Percentiles rank a stretch among this genome's conserved stretches.
Evolutionary conservation across 108 stramenopile genomes (phyloP).

Genomic region (Skeletonema potamos): DNA sequence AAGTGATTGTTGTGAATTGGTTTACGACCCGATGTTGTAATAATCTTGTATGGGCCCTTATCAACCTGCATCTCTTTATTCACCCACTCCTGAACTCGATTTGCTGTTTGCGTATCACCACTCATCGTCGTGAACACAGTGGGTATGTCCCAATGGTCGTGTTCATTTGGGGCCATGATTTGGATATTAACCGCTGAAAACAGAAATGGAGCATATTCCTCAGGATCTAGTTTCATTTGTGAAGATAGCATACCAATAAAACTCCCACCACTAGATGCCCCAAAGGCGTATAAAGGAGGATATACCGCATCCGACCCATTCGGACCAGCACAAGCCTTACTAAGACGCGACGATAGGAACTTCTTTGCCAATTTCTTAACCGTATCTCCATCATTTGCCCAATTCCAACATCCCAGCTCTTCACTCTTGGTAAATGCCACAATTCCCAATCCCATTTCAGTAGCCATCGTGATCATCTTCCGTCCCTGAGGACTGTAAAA

Average conservation of each 20-base stretch:
- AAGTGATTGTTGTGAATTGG: slow-evolving; percentile 8
- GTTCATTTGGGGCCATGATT: slow-evolving; percentile 24
- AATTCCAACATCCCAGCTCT: slow-evolving; percentile 39
- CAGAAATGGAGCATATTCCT: slow-evolving; percentile 21
- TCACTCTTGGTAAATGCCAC: slow-evolving; percentile 34
- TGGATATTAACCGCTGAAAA: slow-evolving; percentile 45
- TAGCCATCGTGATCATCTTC: slow-evolving; percentile 17
- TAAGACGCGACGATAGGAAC: slow-evolving; percentile 13
- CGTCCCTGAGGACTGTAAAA: slow-evolving; percentile 48
- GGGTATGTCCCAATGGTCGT: slow-evolving; percentile 26
- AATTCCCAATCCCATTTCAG: slow-evolving; percentile 12
- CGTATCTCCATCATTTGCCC: slow-evolving; percentile 12
- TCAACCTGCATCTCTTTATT: neutral
- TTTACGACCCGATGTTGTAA: slow-evolving; percentile 8
- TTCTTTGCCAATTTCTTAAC: slow-evolving; percentile 22
- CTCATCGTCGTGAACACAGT: slow-evolving; percentile 41
- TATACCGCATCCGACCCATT: neutral
- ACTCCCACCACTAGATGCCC: slow-evolving; percentile 31
- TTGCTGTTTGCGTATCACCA: slow-evolving; percentile 24
- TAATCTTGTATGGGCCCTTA: slow-evolving; percentile 5
- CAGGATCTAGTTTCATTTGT: slow-evolving; percentile 19
- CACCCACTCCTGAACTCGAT: slow-evolving; percentile 2
- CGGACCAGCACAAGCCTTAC: slow-evolving; percentile 4
- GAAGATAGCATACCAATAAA: slow-evolving; percentile 24
- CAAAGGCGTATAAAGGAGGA: slow-evolving; percentile 40